These are phyloP conservation scores for Copromyces sp. DNA, from an alignment of 495 filamentous ascomycete species.

Conservation along the genomic window DNA sequence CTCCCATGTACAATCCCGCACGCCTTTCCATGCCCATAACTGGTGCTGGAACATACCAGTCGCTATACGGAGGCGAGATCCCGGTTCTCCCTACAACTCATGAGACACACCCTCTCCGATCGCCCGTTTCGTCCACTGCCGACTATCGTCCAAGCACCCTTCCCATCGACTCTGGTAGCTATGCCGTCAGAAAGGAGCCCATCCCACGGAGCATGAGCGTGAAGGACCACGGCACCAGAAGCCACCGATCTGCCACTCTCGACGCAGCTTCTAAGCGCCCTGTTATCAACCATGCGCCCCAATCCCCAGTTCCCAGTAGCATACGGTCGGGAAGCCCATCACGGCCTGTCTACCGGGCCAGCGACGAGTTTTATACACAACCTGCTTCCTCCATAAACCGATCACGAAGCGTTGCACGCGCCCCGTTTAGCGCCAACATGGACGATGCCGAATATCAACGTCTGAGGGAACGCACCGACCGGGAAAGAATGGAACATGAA, in stretches of 20 bases:
- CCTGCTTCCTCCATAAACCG: slow-evolving; percentile 39
- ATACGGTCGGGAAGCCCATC: slow-evolving; percentile 33
- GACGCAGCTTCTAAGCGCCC: slow-evolving; percentile 31
- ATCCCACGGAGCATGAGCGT: slow-evolving; percentile 29
- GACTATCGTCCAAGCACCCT: slow-evolving; percentile 20
- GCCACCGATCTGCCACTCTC: slow-evolving; percentile 28
- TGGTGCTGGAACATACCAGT: slow-evolving; percentile 24
- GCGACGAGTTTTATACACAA: slow-evolving; percentile 42
- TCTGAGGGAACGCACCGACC: slow-evolving; percentile 33
- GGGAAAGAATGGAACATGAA: slow-evolving; percentile 31
- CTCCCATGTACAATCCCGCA: slow-evolving; percentile 35
- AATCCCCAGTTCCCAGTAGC: slow-evolving; percentile 10
- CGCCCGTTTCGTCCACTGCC: slow-evolving; percentile 18
- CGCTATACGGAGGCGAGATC: slow-evolving; percentile 33
- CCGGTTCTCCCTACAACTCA: slow-evolving; percentile 24
- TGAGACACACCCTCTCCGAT: slow-evolving; percentile 23
- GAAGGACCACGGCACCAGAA: slow-evolving; percentile 25
- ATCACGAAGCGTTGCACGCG: slow-evolving; percentile 17
- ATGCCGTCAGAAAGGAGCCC: slow-evolving; percentile 39
- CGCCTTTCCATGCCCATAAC: slow-evolving; percentile 37
- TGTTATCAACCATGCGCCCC: slow-evolving; percentile 26
- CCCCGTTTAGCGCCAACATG: slow-evolving; percentile 24
- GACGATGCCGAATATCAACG: slow-evolving; percentile 36
- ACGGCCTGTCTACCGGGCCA: slow-evolving; percentile 37
- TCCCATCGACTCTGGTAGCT: slow-evolving; percentile 33